These are phyloP conservation scores for Ceratocystis colombiana DNA, from an alignment of 2,329 filamentous ascomycete species.

Conservation along the genomic window DNA sequence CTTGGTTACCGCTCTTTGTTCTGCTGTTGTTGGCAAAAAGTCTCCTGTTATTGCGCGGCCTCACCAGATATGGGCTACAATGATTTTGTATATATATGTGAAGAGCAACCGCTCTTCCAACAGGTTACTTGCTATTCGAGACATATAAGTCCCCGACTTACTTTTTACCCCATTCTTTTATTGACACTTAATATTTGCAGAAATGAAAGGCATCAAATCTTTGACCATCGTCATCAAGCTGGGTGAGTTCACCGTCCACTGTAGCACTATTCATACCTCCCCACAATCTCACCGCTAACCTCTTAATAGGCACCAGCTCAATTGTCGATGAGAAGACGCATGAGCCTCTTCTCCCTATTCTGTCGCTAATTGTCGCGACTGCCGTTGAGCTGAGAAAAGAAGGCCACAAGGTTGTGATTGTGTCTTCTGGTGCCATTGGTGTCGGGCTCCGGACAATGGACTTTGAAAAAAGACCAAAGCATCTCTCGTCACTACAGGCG, in stretches of 20 bases:
- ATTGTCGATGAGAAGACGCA: conserved; percentile 95
- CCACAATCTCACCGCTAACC: neutral
- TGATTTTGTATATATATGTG: neutral
- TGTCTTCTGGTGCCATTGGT: conserved; percentile 93
- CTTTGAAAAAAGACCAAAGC: conserved; percentile 74
- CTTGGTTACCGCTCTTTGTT: neutral
- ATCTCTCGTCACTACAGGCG: conserved; percentile 82
- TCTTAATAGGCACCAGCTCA: conserved; percentile 74
- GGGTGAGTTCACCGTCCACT: conserved; percentile 45
- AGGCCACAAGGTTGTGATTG: conserved; percentile 89
- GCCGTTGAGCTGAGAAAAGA: conserved; percentile 76
- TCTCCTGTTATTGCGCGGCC: conserved; percentile 10
- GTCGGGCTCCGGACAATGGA: conserved; percentile 88
- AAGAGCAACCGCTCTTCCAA: neutral
- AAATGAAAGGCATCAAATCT: conserved; percentile 55
- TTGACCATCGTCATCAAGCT: conserved; percentile 80
- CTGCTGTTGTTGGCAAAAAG: conserved; percentile 9
- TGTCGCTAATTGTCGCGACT: conserved; percentile 90
- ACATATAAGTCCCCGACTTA: too few relatives aligned
- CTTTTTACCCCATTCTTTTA: neutral
- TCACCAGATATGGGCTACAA: neutral
- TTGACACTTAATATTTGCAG: conserved; percentile 30
- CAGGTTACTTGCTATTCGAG: neutral
- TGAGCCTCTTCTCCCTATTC: conserved; percentile 80
- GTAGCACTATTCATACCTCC: neutral